These are phyloP conservation scores for Manihot esculenta DNA, from an alignment of 441 rosid genomes.

Conservation along the genomic window DNA sequence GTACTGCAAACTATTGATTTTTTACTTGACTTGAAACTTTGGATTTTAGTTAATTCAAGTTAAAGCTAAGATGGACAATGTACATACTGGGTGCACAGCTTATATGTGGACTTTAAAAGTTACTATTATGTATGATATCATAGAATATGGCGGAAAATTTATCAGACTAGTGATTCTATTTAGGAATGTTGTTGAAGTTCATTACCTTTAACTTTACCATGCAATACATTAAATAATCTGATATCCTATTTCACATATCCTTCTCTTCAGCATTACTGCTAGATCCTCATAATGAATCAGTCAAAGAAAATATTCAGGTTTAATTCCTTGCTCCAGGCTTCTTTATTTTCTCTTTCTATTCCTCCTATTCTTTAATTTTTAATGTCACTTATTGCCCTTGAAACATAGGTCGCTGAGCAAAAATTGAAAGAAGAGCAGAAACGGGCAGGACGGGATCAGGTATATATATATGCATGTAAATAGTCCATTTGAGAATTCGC, in stretches of 20 bases:
- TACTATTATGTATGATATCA: no score
- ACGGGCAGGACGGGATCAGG: conserved; percentile 51
- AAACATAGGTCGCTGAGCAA: conserved; percentile 62
- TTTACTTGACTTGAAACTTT: no score
- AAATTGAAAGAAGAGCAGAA: conserved; percentile 62
- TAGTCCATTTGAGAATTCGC: no score
- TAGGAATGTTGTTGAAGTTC: no score
- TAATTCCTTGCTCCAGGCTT: conserved; percentile 11
- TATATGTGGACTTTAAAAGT: not conserved
- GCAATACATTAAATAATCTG: conserved; percentile 5
- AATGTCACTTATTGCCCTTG: conserved; percentile 15
- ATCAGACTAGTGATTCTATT: no score
- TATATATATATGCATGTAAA: conserved; percentile 28
- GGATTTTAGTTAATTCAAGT: no score
- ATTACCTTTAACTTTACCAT: not conserved
- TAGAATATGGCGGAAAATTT: no score
- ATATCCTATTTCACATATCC: conserved; percentile 21
- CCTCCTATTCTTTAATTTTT: not conserved
- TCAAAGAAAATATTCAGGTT: conserved; percentile 79
- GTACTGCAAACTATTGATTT: no score
- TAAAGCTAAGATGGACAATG: no score
- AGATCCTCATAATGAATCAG: conserved; percentile 71
- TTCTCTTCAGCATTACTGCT: conserved; percentile 63
- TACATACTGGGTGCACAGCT: no score
- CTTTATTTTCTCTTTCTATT: not conserved